Evolutionary conservation across 768 basidiomycete genomes (phyloP).

Genomic region (Lentinula edodes): DNA sequence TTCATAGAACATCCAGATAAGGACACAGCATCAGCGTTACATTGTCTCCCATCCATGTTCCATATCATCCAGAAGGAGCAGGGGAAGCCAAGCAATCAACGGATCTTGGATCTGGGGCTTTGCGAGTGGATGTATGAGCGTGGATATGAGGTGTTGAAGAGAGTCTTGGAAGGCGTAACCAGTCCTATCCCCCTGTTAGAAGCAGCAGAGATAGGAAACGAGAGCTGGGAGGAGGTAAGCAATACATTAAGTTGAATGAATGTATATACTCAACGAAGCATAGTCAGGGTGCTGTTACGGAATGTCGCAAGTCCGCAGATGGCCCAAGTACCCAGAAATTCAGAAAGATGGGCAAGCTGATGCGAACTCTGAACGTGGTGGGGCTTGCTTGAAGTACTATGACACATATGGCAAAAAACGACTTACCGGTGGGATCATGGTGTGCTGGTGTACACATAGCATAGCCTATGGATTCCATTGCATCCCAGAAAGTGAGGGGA

Average conservation of each 20-base stretch:
- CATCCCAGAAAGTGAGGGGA: constrained; percentile 29
- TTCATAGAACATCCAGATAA: background rate
- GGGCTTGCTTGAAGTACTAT: constrained; percentile 13
- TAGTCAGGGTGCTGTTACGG: background rate
- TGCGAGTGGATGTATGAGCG: background rate
- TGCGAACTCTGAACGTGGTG: background rate
- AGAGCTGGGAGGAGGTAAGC: background rate
- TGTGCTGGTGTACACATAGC: constrained; percentile 26
- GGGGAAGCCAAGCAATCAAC: background rate
- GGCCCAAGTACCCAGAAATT: background rate
- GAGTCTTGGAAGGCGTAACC: background rate
- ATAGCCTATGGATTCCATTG: constrained; percentile 28
- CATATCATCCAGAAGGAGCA: background rate
- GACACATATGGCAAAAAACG: constrained; percentile 11
- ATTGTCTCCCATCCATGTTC: background rate
- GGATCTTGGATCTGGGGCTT: background rate
- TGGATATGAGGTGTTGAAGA: background rate
- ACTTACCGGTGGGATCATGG: constrained; percentile 25
- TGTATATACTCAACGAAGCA: too few relatives aligned
- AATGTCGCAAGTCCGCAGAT: background rate
- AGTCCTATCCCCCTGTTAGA: background rate
- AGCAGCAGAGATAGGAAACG: background rate
- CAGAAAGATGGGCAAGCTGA: background rate
- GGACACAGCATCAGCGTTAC: background rate
- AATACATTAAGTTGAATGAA: too few relatives aligned